phyloP scores from a whole-genome alignment of 139 green algal genomes.

The Medakamo hakoo region DNA sequence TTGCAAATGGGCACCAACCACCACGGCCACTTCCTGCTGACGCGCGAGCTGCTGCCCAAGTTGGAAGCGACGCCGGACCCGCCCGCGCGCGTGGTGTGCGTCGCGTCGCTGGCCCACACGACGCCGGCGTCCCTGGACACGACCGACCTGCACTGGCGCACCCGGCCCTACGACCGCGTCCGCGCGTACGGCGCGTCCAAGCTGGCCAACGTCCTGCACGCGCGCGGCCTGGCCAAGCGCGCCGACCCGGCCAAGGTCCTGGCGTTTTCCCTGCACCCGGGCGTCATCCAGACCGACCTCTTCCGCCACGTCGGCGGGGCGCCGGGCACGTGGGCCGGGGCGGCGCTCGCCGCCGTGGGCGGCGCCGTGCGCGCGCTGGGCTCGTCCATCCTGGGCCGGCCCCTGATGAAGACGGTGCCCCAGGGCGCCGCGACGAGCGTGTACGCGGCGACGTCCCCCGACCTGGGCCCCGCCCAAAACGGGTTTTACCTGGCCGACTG shows the following conservation, averaged over 20 bases:
- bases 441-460: neutral
- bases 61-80: slow-evolving; percentile 8
- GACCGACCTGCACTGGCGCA: slow-evolving; percentile 14
- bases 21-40: slow-evolving; percentile 24
- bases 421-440: slow-evolving; percentile 2
- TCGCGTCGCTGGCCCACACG: slow-evolving; percentile 11
- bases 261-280: slow-evolving; percentile 26
- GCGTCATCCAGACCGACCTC: slow-evolving; percentile 22
- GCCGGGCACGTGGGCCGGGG: neutral
- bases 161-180: slow-evolving; percentile 7
- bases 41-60: slow-evolving; percentile 11
- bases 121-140: slow-evolving; percentile 9
- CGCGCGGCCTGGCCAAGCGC: neutral
- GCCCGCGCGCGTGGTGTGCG: slow-evolving; percentile 9
- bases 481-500: neutral
- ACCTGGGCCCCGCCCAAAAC: neutral
- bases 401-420: neutral
- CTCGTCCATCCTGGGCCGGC: neutral
- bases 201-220: neutral
- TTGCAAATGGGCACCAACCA: slow-evolving; percentile 27
- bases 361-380: neutral
- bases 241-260: slow-evolving; percentile 12
- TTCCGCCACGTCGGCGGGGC: neutral
- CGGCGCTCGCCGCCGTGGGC: neutral
- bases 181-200: slow-evolving; percentile 34